Percentiles rank a stretch among this genome's conserved stretches.
phyloP scores from a whole-genome alignment of 2,329 filamentous ascomycete genomes.

The Ceratocystis destructans region DNA sequence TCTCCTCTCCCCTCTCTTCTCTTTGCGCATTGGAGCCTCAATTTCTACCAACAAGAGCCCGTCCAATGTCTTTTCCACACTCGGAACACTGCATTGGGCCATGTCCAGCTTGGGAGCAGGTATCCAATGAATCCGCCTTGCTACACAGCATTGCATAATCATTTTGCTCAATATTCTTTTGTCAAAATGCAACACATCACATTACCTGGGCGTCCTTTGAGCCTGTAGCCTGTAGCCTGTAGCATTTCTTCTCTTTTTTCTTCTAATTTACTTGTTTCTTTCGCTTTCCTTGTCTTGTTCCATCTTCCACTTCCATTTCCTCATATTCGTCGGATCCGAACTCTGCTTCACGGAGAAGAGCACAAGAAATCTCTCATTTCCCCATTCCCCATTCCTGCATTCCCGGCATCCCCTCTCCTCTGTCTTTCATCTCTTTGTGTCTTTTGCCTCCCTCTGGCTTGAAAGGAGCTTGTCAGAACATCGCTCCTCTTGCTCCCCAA shows the following conservation, averaged over 20 bases:
- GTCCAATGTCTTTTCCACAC: background rate
- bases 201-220: background rate
- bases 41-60: background rate
- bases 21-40: background rate
- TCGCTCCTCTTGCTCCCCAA: background rate
- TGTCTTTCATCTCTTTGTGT: background rate
- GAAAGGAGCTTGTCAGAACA: background rate
- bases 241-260: no score
- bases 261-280: background rate
- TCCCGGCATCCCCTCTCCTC: background rate
- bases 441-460: no score
- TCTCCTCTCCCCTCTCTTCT: background rate
- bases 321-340: background rate
- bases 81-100: constrained; percentile 3
- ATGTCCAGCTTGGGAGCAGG: background rate
- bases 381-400: background rate
- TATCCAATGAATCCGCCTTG: background rate
- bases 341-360: background rate
- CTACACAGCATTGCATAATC: background rate
- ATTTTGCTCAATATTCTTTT: background rate
- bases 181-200: background rate
- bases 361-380: background rate
- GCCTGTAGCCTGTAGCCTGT: background rate
- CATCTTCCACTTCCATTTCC: no score
- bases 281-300: background rate